Percentiles rank a stretch among this genome's conserved stretches.
Evolutionary conservation across 106 monocot genomes (phyloP).

Genomic region (Phalaenopsis equestris): DNA sequence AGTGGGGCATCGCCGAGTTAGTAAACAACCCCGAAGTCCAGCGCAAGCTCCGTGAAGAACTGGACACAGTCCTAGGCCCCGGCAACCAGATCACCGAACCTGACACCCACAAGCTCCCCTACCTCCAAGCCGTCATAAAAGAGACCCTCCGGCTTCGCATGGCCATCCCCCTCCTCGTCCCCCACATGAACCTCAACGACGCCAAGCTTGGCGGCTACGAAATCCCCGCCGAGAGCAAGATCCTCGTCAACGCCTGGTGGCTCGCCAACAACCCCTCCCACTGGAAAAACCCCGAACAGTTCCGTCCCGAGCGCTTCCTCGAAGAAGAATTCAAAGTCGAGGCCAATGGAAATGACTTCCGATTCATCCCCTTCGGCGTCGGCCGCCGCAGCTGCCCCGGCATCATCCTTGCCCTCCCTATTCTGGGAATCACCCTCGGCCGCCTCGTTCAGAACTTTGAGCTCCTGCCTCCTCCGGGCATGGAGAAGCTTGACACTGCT

Average conservation of each 20-base stretch:
- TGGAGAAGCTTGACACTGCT: slow-evolving; percentile 50
- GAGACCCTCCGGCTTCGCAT: slow-evolving; percentile 70
- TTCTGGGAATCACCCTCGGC: slow-evolving; percentile 65
- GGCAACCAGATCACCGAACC: slow-evolving; percentile 50
- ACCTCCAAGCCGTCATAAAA: slow-evolving; percentile 59
- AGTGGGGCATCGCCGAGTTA: slow-evolving; percentile 61
- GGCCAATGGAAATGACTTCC: slow-evolving; percentile 65
- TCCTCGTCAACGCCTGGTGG: slow-evolving; percentile 80
- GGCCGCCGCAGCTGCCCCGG: slow-evolving; percentile 69
- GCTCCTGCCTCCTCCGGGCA: slow-evolving; percentile 56
- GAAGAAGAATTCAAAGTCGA: slow-evolving; percentile 63
- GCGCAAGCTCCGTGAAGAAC: slow-evolving; percentile 33
- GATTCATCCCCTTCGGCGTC: slow-evolving; percentile 62
- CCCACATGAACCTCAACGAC: slow-evolving; percentile 71
- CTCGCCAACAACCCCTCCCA: slow-evolving; percentile 58
- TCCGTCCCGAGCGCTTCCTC: slow-evolving; percentile 71
- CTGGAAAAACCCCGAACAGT: slow-evolving; percentile 71
- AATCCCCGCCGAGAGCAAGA: slow-evolving; percentile 66
- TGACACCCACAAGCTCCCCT: slow-evolving; percentile 54
- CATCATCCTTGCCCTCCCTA: slow-evolving; percentile 76
- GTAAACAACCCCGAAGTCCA: slow-evolving; percentile 63
- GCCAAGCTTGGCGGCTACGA: slow-evolving; percentile 59
- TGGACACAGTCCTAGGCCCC: slow-evolving; percentile 50
- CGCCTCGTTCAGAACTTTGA: slow-evolving; percentile 74
- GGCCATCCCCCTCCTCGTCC: slow-evolving; percentile 70